phyloP scores from a whole-genome alignment of 306 rosid genomes.

The Glycine latifolia region DNA sequence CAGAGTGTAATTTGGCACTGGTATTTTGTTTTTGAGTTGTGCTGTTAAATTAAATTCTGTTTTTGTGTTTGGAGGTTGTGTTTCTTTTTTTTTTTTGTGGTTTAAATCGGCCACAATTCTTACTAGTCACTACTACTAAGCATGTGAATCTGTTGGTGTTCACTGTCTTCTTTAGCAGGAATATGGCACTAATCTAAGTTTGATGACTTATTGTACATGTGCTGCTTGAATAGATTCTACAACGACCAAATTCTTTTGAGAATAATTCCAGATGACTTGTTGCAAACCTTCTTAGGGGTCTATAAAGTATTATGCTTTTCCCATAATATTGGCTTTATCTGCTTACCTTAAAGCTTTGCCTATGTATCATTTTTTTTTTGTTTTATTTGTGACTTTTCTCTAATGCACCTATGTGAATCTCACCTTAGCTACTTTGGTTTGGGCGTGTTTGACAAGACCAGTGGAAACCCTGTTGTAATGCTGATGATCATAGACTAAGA shows the following conservation, averaged over 20 bases:
- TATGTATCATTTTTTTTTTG: not conserved
- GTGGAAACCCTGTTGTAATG: not conserved
- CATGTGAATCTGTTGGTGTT: slow-evolving; percentile 1
- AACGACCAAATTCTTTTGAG: not conserved
- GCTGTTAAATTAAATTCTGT: not conserved
- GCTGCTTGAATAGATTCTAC: not conserved
- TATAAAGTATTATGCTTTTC: not conserved
- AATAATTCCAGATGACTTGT: slow-evolving; percentile 5
- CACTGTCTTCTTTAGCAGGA: not conserved
- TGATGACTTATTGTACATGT: not conserved
- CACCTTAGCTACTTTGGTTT: not conserved
- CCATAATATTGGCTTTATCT: not conserved
- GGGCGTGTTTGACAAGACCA: not conserved
- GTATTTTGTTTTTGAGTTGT: not conserved
- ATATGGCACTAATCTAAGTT: not conserved
- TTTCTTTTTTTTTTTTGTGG: not conserved
- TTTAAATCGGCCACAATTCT: no score
- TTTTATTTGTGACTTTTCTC: not conserved
- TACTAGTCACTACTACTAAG: not conserved
- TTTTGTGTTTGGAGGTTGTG: not conserved
- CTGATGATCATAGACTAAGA: slow-evolving; percentile 19
- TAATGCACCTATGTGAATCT: not conserved
- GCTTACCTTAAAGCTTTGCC: not conserved
- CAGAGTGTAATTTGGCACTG: no score
- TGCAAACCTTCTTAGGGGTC: not conserved